Base-by-base conservation (phyloP, 1,284 basidiomycete genomes). In the Mycena citricolor region DNA sequence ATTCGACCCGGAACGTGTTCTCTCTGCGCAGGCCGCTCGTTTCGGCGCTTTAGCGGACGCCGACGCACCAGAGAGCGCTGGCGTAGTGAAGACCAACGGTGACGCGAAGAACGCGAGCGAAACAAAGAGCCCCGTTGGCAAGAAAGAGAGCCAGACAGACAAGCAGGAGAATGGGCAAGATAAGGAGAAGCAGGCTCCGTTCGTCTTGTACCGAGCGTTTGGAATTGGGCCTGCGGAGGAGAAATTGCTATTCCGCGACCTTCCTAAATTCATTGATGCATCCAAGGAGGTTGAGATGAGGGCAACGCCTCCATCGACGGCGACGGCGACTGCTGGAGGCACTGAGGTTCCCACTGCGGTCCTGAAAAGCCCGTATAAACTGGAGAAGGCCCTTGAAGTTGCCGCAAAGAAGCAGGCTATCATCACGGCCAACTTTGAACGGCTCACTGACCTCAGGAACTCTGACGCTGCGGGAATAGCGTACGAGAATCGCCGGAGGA, bases 391-490 rank as follows among this genome's bases (percentile, higher is more conserved):
- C 16, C 40, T 52, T 8, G 47, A 54, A 33, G 55, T 51, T 20
- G 58, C 54, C 8, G 57, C 63, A 53, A 39, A 59, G 17, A 64
- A 62, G 35, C 84, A 90, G 59, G 44, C 71, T 26, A 57, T 59
- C 52, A 92, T 88, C 64, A 76, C 77, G 8, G 79, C 79, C 47
- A 65, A 71, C 52, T 74, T 97, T 47, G 79, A 84, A 25, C 74
- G 79, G 49, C 68, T 94, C 28, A 67, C 93, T 35, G 94, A 97
- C 65, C 67, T 98, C 57, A 72, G 86, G 47, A 97, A 97, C 59
- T 86, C 94, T 17, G 88, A 86, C 58, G 89, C 90, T 28, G 73
- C 70, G 35, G 91, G 90, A 14, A 85, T 97, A 51, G 81, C 90
- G 51, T 87, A 79, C 53, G 90, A 94, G 67, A 97, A 97, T 65